phyloP scores from a whole-genome alignment of 495 filamentous ascomycete species.

The Cetradonia linearis region DNA sequence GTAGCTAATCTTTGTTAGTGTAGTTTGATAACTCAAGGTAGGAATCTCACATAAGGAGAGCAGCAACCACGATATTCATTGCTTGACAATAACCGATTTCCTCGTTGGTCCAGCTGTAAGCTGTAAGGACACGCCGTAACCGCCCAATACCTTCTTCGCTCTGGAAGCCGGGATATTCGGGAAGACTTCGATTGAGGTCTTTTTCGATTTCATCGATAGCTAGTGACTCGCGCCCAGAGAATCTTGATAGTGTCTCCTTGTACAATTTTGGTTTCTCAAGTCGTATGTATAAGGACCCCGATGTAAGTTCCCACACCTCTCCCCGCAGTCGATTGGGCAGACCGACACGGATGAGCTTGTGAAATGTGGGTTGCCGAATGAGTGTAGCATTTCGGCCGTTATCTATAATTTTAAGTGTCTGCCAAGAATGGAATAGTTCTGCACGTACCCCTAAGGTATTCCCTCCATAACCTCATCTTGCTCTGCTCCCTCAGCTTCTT shows the following conservation, averaged over 20 bases:
- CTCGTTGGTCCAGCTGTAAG: constrained; percentile 92
- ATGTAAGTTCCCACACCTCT: constrained; percentile 92
- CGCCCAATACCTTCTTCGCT: constrained; percentile 91
- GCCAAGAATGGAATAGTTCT: not conserved
- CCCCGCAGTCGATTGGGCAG: constrained; percentile 86
- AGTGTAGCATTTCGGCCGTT: constrained; percentile 90
- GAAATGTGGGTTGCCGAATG: constrained; percentile 90
- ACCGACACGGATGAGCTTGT: constrained; percentile 92
- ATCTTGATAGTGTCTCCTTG: constrained; percentile 70
- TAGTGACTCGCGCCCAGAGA: constrained; percentile 70
- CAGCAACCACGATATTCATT: constrained; percentile 98
- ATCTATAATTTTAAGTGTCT: constrained; percentile 40
- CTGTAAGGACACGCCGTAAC: constrained; percentile 78
- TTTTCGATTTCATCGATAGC: constrained; percentile 99
- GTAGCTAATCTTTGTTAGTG: constrained; percentile 48
- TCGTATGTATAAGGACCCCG: constrained; percentile 78
- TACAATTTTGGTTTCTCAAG: constrained; percentile 79
- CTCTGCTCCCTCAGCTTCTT: constrained; percentile 87
- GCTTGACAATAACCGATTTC: constrained; percentile 97
- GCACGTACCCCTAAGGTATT: constrained; percentile 70
- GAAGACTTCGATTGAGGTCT: constrained; percentile 88
- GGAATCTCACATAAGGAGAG: constrained; percentile 66
- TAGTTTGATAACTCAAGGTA: not conserved
- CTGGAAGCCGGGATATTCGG: constrained; percentile 95
- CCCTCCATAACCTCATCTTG: constrained; percentile 95